Conservation (phyloP, 129 eudicot genomes). For the Flaveria trinervia region DNA sequence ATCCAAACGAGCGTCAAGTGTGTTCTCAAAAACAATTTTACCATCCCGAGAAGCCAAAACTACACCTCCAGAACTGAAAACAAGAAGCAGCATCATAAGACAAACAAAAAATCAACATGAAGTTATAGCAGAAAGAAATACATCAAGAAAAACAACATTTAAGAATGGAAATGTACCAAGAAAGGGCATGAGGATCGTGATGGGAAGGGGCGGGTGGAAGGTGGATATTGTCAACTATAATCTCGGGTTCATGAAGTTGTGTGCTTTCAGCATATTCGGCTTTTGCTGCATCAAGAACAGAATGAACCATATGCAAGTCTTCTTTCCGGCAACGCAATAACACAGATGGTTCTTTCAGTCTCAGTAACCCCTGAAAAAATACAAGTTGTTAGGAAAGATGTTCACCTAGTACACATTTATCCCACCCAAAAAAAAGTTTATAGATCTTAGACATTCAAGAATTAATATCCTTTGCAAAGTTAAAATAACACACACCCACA, state of each 20-base stretch:
- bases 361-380: constrained; percentile 47
- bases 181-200: constrained; percentile 44
- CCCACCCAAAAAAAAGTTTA: background rate
- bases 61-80: constrained; percentile 64
- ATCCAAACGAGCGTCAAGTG: constrained; percentile 66
- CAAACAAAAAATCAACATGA: background rate
- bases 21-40: constrained; percentile 61
- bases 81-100: constrained; percentile 7
- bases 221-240: constrained; percentile 47
- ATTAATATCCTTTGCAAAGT: background rate
- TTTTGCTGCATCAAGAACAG: constrained; percentile 47
- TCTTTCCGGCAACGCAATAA: constrained; percentile 55
- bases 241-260: constrained; percentile 43
- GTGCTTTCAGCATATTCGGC: constrained; percentile 51
- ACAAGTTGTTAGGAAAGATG: background rate
- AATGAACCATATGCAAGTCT: constrained; percentile 41
- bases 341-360: constrained; percentile 61
- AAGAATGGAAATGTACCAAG: constrained; percentile 39
- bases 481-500: background rate
- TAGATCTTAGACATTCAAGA: background rate
- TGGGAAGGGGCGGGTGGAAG: constrained; percentile 54
- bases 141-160: background rate
- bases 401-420: background rate
- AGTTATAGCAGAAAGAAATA: background rate
- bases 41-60: constrained; percentile 71